Base-by-base conservation (phyloP, 2,329 filamentous ascomycete species). In the Aspergillus ibericus region DNA sequence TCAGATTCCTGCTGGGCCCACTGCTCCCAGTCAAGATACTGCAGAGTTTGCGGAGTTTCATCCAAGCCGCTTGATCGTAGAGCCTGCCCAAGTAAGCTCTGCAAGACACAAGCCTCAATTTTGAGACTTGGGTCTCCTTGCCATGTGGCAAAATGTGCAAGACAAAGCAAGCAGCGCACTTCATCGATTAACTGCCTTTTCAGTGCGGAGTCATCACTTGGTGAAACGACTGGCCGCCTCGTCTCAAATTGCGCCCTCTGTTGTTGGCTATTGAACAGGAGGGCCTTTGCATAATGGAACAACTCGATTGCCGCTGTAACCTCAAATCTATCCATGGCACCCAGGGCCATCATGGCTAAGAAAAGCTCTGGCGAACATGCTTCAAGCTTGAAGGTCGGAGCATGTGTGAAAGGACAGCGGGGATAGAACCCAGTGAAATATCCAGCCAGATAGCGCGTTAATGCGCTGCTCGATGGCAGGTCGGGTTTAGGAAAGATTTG, bases 401-500 rank as follows among this genome's bases (percentile, higher is more conserved):
- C 38, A 40, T 59, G 58, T 1, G 53, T 56, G 16, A 59, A 56
- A 12, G 58, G 48, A 1, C 38, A 38, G 12, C 53, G 49, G 22
- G 49, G 22, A n/a, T 56, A 56, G 40, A 59, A 59, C 13, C 58
- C 53, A 8, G 53, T 53, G 42, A 59, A 48, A 36, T 59, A 59
- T 13, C 58, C 53, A 1, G 48, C 53, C 5, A 59, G 12, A 16
- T 48, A 59, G 13, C 53, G 49, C 12, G 53, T 59, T 8, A 59
- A 38, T 3, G 57, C 20, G 22, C 42, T 35, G 13, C 16, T 55
- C 2, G 57, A 59, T 3, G 57, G 53, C 1, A 59, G 38, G 10
- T 29, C 35, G 85, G 13, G 85, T 82, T 68, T 46, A 10, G 27
- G 48, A n/a, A 51, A 38, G 4, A 20, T 13, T 36, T 36, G 38